Conservation (phyloP, 129 eudicot genomes). For the Helianthus tuberosus region DNA sequence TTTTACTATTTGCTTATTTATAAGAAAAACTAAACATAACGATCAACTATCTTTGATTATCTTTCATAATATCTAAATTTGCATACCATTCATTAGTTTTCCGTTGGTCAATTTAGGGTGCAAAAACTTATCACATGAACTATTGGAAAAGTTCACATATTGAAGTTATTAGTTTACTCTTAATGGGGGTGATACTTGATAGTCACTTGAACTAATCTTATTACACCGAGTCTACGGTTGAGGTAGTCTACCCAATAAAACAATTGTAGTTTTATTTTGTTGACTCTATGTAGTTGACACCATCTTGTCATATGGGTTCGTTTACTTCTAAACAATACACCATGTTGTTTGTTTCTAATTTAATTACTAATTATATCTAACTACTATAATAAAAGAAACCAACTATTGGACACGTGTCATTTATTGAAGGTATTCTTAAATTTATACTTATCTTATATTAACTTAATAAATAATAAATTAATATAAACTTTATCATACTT, state of each 20-base stretch:
- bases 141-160: background rate
- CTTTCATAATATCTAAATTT: background rate
- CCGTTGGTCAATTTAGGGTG: background rate
- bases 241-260: background rate
- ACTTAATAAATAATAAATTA: too few species aligned
- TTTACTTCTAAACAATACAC: background rate
- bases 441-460: too few species aligned
- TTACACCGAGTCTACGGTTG: background rate
- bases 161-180: constrained; percentile 7
- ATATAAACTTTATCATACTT: too few species aligned
- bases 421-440: too few species aligned
- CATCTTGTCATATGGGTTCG: constrained; percentile 7
- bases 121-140: background rate
- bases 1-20: too few species aligned
- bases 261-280: background rate
- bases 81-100: background rate
- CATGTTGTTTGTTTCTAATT: background rate
- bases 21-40: too few species aligned
- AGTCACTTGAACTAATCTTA: constrained; percentile 2
- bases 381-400: too few species aligned
- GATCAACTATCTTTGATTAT: too few species aligned
- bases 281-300: constrained; percentile 3
- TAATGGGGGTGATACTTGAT: background rate
- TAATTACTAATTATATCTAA: too few species aligned
- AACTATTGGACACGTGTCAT: too few species aligned